These are phyloP conservation scores for Lolium rigidum DNA, from an alignment of 176 grass and related monocot genomes.

Conservation along the genomic window DNA sequence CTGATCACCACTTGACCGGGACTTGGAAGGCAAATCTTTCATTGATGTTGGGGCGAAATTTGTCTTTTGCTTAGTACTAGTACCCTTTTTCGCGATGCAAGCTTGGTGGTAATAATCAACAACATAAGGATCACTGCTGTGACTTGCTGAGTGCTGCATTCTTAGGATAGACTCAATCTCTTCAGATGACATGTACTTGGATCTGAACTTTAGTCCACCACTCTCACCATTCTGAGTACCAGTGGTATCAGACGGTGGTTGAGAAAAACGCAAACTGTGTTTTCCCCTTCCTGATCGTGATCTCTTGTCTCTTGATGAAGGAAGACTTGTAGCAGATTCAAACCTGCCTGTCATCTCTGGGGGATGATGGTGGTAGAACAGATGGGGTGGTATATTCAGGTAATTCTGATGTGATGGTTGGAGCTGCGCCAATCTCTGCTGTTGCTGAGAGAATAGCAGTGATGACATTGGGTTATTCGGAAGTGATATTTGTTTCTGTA, in stretches of 20 bases:
- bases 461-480: conserved; percentile 71
- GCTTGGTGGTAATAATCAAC: conserved; percentile 99
- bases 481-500: conserved; percentile 76
- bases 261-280: conserved; percentile 69
- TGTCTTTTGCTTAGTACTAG: conserved; percentile 59
- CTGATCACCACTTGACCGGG: conserved; percentile 70
- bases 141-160: conserved; percentile 91
- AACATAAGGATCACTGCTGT: conserved; percentile 92
- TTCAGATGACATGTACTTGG: conserved; percentile 98
- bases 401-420: conserved; percentile 68
- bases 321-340: conserved; percentile 55
- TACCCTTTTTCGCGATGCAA: conserved; percentile 84
- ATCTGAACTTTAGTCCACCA: conserved; percentile 70
- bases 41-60: conserved; percentile 73
- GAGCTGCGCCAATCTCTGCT: conserved; percentile 75
- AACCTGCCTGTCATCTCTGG: conserved; percentile 58
- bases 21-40: conserved; percentile 87
- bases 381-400: conserved; percentile 55
- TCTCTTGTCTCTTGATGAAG: conserved; percentile 72
- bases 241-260: conserved; percentile 64
- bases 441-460: conserved; percentile 67
- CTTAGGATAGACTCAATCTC: conserved; percentile 95
- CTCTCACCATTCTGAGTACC: conserved; percentile 69
- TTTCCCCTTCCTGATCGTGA: conserved; percentile 75
- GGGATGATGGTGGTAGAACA: conserved; percentile 58